phyloP scores from a whole-genome alignment of 768 basidiomycete species.

The Suillus discolor region DNA sequence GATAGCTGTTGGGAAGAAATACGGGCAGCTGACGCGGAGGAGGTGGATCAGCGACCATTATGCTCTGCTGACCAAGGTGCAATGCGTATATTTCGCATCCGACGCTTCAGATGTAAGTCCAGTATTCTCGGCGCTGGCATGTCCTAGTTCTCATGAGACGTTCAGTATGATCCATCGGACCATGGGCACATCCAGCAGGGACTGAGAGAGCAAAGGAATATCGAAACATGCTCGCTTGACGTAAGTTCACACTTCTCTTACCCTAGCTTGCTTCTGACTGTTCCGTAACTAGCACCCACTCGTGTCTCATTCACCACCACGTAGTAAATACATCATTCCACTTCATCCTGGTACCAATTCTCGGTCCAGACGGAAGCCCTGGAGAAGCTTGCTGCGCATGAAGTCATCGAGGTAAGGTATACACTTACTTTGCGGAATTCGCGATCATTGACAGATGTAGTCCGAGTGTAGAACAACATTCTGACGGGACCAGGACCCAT shows the following conservation, averaged over 20 bases:
- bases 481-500: neutral
- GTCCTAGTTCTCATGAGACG: neutral
- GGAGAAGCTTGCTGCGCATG: neutral
- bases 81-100: conserved; percentile 7
- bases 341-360: neutral
- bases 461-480: neutral
- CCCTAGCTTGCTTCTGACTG: neutral
- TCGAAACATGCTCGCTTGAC: conserved; percentile 3
- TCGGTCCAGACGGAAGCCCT: neutral
- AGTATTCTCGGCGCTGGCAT: neutral
- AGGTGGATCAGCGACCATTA: conserved; percentile 63
- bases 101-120: neutral
- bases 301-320: conserved; percentile 1
- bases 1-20: conserved; percentile 54
- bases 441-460: neutral
- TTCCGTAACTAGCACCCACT: neutral
- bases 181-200: neutral
- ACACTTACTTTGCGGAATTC: neutral
- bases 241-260: neutral
- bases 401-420: conserved; percentile 2
- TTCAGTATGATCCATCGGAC: neutral
- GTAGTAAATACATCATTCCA: neutral
- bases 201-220: conserved; percentile 3
- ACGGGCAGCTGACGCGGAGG: conserved; percentile 26
- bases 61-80: conserved; percentile 45